Percentiles rank a stretch among this genome's conserved stretches.
Evolutionary conservation across 192 early-diverging fungal genomes (phyloP).

Genomic region (Allomyces macrogynus): DNA sequence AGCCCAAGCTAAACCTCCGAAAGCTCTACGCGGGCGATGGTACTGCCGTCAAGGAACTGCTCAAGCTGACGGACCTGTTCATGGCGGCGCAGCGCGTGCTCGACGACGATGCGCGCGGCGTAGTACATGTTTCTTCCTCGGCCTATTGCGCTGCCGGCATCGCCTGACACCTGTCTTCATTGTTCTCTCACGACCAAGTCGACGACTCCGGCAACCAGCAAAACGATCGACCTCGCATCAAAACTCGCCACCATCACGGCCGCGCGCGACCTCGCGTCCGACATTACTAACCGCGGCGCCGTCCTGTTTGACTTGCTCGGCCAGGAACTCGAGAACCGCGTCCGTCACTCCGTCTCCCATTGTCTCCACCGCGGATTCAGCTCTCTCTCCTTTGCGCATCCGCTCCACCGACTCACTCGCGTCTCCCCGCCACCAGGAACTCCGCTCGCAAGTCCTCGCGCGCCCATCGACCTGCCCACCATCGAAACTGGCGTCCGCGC

Average conservation of each 20-base stretch:
- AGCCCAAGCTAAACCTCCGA: conserved; percentile 25
- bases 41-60: conserved; percentile 24
- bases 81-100: conserved; percentile 15
- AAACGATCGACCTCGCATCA: conserved; percentile 8
- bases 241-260: conserved; percentile 19
- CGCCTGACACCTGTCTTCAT: too few relatives aligned
- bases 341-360: neutral
- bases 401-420: too few relatives aligned
- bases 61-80: conserved; percentile 19
- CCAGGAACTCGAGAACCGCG: conserved; percentile 17
- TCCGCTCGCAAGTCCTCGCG: conserved; percentile 17
- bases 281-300: conserved; percentile 24
- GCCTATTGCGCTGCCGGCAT: conserved; percentile 6
- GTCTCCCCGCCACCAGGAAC: too few relatives aligned
- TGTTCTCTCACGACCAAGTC: too few relatives aligned
- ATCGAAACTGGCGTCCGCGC: conserved; percentile 21
- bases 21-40: conserved; percentile 32
- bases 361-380: too few relatives aligned
- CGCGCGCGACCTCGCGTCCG: conserved; percentile 18
- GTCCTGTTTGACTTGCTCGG: conserved; percentile 22
- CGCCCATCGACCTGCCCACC: conserved; percentile 21
- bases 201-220: too few relatives aligned
- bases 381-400: too few relatives aligned
- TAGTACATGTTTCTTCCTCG: conserved; percentile 8
- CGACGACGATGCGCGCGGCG: conserved; percentile 4